Evolutionary conservation across 1,139 yeast species (phyloP), one percentile per base, ranked within the genome.

Genomic region (Saccharomyces hybrid): DNA sequence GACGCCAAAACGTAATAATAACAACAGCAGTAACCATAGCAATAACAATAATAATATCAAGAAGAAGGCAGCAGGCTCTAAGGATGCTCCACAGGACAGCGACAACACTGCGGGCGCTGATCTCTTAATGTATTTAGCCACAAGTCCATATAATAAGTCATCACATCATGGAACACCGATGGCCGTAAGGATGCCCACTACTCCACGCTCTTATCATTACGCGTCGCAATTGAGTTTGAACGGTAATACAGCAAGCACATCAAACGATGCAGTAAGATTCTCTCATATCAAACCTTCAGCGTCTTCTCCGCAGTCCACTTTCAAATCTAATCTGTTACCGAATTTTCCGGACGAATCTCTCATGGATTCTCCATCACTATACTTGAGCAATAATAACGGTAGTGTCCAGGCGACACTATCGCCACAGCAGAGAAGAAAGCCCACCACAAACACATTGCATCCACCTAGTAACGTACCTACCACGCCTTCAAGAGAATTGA

Each of bases 101-200:
- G 53, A 51, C n/a, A 50, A 51, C 26, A 51, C 66, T 42, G 58
- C 64, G 5, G 72, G 70, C n/a, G 71, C 71, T 5, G 72, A 69
- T 57, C 51, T 69, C 34, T 57, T 69, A 47, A 67, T 69, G 67
- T 69, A 68, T 51, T 54, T 69, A 14, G 71, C 72, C 2, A 66
- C 72, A 25, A 66, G 70, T 48, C 72, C 72, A 2, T 67, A 65
- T 58, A 61, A 63, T 1, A 55, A 64, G 5, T 51, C 59, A 8
- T 53, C 53, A 13, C 31, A 53, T 44, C 51, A 41, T 11, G 46
- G 50, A 6, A 47, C 49, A n/a, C 49, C 51, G 9, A 44, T 38
- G 23, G 26, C 13, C 13, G 29, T 25, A 13, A 49, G 48, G 16
- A 54, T 59, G n/a, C 67, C 68, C 3, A 59, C 64, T 4, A 66